These are phyloP conservation scores for Alternaria gansuensis DNA, from an alignment of 2,329 filamentous ascomycete species.

Conservation along the genomic window DNA sequence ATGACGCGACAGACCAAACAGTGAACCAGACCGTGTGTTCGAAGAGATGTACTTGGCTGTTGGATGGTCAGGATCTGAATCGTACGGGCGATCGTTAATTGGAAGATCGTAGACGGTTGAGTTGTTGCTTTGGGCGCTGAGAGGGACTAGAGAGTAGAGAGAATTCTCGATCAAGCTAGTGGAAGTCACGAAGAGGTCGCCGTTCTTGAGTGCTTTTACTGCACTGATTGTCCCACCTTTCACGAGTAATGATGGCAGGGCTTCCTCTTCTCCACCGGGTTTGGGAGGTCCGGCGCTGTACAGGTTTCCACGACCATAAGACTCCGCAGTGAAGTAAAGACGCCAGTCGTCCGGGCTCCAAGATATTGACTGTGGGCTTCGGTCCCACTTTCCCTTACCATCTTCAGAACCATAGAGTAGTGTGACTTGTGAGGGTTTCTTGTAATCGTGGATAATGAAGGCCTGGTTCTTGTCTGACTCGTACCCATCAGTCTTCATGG, in stretches of 20 bases:
- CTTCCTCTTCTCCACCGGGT: constrained; percentile 22
- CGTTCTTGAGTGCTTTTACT: constrained; percentile 62
- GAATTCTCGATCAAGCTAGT: constrained; percentile 77
- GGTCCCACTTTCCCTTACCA: constrained; percentile 68
- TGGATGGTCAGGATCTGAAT: constrained; percentile 36
- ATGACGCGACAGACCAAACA: constrained; percentile 69
- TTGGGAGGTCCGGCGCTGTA: constrained; percentile 47
- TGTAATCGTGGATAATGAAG: constrained; percentile 70
- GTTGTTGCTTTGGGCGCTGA: constrained; percentile 25
- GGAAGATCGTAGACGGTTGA: constrained; percentile 32
- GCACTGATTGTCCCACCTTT: constrained; percentile 52
- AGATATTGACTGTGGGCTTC: constrained; percentile 60
- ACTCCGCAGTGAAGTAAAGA: constrained; percentile 78
- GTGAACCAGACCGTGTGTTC: constrained; percentile 69
- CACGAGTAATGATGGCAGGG: constrained; percentile 41
- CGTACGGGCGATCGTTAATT: constrained; percentile 33
- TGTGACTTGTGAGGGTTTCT: constrained; percentile 62
- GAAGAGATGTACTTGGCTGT: constrained; percentile 64
- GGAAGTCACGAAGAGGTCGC: constrained; percentile 70
- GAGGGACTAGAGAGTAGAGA: constrained; percentile 67
- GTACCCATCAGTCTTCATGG: constrained; percentile 80
- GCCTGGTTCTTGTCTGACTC: constrained; percentile 80
- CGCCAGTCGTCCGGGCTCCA: constrained; percentile 65
- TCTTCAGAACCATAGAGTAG: constrained; percentile 70
- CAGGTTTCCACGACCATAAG: constrained; percentile 71